Evolutionary conservation across 176 grass and related monocot species (phyloP), one percentile per base, ranked within the genome.

Genomic region (Ampelocalamus luodianensis): DNA sequence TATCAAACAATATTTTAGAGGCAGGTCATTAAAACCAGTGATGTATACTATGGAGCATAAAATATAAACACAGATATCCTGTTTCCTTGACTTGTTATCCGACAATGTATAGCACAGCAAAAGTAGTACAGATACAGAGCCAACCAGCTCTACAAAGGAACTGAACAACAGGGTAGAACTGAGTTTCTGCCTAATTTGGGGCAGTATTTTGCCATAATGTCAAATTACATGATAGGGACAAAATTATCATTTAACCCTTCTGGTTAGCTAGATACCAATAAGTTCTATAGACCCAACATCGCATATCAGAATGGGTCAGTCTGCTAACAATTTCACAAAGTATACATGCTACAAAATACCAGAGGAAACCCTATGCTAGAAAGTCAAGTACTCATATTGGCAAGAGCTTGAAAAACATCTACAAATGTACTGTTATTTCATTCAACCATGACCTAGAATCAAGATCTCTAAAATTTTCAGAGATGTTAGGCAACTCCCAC

Each of bases 51-150:
- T 37, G 44, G 44, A 8, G 1, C 40, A 55, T 40, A 54, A 66
- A 71, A 26, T 81, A 69, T 16, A 20, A 10, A 68, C 27, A 38
- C 16, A 15, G 63, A 24, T 79, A 65, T 48, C 60, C 3, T 40
- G n/a, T 81, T 42, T 70, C 49, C 38, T n/a, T 70, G 65, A 42
- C 38, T 54, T 70, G n/a, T 58, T 14, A 82, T 82, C 23, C 65
- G 29, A 71, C 15, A 58, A 58, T 29, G n/a, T 44, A 6, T 68
- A 71, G 2, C 65, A 81, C 37, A 70, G 48, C 15, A 42, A 42
- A 27, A 56, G 50, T 44, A 65, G 45, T 42, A 26, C 64, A 17
- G 66, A 56, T 27, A 40, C 48, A 54, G 50, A 56, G n/a, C 37
- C 15, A 29, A 56, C 51, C 37, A 82, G 54, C 39, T 22, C 39